These are phyloP conservation scores for Amylostereum chailletii DNA, from an alignment of 1,284 basidiomycete species.

Conservation along the genomic window DNA sequence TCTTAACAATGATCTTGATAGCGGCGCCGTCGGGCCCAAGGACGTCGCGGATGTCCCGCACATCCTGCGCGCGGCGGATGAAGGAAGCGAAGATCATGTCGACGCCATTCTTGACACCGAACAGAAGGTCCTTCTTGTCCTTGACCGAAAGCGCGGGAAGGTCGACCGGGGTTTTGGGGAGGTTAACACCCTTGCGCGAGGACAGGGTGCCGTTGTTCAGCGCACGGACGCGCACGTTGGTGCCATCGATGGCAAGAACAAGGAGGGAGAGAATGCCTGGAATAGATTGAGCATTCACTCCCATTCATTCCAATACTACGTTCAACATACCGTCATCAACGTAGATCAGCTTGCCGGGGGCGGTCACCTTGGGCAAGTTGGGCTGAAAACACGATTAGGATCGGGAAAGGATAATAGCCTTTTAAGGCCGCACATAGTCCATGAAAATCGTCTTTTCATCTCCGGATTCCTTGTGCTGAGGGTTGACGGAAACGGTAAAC, in stretches of 20 bases:
- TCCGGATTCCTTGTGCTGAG: slow-evolving; percentile 71
- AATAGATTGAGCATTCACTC: not conserved
- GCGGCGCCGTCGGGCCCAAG: slow-evolving; percentile 87
- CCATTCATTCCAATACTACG: not conserved
- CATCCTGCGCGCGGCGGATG: slow-evolving; percentile 89
- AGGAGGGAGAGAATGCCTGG: slow-evolving; percentile 87
- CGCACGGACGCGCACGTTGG: slow-evolving; percentile 78
- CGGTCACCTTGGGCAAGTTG: slow-evolving; percentile 92
- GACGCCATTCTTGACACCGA: slow-evolving; percentile 95
- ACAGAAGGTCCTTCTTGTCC: slow-evolving; percentile 92
- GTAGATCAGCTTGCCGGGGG: slow-evolving; percentile 93
- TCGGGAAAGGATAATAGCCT: slow-evolving; percentile 1
- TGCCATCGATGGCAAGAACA: slow-evolving; percentile 80
- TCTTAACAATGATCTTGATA: slow-evolving; percentile 98
- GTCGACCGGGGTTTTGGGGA: slow-evolving; percentile 97
- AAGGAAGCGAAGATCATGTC: slow-evolving; percentile 99
- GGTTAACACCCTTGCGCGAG: slow-evolving; percentile 98
- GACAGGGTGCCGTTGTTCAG: slow-evolving; percentile 92
- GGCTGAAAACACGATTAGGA: slow-evolving; percentile 5
- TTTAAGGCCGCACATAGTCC: slow-evolving; percentile 68
- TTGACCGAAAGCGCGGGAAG: slow-evolving; percentile 97
- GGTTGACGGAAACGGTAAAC: slow-evolving; percentile 86
- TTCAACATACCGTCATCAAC: slow-evolving; percentile 79
- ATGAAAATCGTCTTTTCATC: slow-evolving; percentile 82
- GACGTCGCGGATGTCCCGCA: slow-evolving; percentile 83